A percentile compares a stretch with the other conserved stretches of the same genome.
Evolutionary conservation across 2,329 filamentous ascomycete species (phyloP).

Genomic region (Pseudocercospora ulei): DNA sequence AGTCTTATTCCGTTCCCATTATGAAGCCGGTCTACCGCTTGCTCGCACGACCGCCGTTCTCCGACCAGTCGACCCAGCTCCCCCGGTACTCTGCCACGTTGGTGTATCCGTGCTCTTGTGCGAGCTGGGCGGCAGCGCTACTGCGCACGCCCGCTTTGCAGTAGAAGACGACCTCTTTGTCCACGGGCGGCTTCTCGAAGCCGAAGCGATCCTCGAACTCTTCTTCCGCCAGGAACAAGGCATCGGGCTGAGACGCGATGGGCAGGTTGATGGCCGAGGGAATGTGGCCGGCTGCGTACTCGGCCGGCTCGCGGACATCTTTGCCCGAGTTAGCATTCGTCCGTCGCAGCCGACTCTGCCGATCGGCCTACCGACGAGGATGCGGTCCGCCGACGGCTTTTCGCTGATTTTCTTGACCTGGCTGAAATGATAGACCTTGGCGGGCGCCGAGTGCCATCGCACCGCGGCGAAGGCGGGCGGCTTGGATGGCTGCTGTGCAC

Average conservation of each 20-base stretch:
- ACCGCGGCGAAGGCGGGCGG: slow-evolving; percentile 17
- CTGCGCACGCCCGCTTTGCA: slow-evolving; percentile 87
- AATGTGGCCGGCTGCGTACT: slow-evolving; percentile 59
- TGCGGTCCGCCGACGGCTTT: slow-evolving; percentile 28
- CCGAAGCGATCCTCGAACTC: slow-evolving; percentile 80
- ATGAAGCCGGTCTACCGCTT: slow-evolving; percentile 27
- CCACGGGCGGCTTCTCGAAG: slow-evolving; percentile 55
- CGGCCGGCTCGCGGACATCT: slow-evolving; percentile 63
- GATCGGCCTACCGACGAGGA: slow-evolving; percentile 28
- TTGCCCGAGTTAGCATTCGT: slow-evolving; percentile 4
- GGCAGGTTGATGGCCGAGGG: slow-evolving; percentile 77
- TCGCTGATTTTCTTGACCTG: slow-evolving; percentile 35
- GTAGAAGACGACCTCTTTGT: slow-evolving; percentile 64
- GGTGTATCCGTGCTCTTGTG: slow-evolving; percentile 64
- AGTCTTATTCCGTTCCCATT: too few species aligned
- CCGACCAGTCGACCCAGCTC: slow-evolving; percentile 74
- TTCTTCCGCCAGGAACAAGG: slow-evolving; percentile 61
- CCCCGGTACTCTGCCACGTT: slow-evolving; percentile 63
- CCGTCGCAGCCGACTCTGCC: neutral
- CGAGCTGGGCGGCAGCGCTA: slow-evolving; percentile 64
- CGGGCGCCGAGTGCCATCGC: slow-evolving; percentile 35
- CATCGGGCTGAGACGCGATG: slow-evolving; percentile 64
- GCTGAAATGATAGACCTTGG: slow-evolving; percentile 37
- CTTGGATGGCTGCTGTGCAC: slow-evolving; percentile 11
- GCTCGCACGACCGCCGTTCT: slow-evolving; percentile 53